Conservation (phyloP, 306 rosid species). For the Medicago arabica region DNA sequence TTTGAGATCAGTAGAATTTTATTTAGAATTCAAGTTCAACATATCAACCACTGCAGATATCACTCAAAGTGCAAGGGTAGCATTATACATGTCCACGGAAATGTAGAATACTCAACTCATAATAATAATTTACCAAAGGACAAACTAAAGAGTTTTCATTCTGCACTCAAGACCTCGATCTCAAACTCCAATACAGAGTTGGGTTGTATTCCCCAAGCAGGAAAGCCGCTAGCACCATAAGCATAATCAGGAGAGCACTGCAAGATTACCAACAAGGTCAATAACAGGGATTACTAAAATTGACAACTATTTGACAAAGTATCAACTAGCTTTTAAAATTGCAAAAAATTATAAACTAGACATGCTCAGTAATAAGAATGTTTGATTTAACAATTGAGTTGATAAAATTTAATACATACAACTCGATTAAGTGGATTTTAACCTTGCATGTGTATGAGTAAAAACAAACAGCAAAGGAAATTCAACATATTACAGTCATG, state of each 20-base stretch:
- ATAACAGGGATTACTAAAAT: conserved; percentile 9
- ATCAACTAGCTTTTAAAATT: neutral
- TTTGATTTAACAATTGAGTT: neutral
- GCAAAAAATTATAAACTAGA: neutral
- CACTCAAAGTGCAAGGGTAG: conserved; percentile 4
- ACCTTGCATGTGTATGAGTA: neutral
- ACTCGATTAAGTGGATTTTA: neutral
- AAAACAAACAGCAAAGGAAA: neutral
- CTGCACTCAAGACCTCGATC: conserved; percentile 72
- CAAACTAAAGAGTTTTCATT: conserved; percentile 46
- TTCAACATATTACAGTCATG: neutral
- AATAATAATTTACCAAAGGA: neutral
- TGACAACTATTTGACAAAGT: neutral
- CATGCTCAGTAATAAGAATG: neutral
- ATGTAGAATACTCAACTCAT: conserved; percentile 26
- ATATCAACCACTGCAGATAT: conserved; percentile 28
- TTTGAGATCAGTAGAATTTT: neutral
- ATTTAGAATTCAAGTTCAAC: conserved; percentile 33
- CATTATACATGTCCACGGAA: conserved; percentile 40
- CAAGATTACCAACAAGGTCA: conserved; percentile 41
- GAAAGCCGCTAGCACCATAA: conserved; percentile 84
- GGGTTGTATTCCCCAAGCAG: conserved; percentile 92
- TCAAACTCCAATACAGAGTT: conserved; percentile 82
- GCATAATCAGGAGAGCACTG: conserved; percentile 99
- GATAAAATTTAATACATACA: neutral